phyloP scores from a whole-genome alignment of 2,329 filamentous ascomycete genomes.

The Apiospora malaysiana region DNA sequence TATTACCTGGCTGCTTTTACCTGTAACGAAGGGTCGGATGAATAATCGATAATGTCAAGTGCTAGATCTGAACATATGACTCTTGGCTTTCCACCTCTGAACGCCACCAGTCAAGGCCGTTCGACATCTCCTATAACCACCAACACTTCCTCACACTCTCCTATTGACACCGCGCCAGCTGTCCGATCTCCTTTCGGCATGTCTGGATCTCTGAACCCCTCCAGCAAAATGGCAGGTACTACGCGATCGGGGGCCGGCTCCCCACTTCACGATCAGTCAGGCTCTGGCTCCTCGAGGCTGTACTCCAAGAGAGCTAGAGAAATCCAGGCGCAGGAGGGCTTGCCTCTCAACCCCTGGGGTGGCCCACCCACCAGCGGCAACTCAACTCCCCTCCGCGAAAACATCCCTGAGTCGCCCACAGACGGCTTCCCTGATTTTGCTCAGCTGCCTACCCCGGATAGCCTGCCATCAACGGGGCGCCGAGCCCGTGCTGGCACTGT shows the following conservation, averaged over 20 bases:
- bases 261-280: constrained; percentile 79
- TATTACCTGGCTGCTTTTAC: constrained; percentile 32
- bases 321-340: constrained; percentile 94
- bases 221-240: constrained; percentile 63
- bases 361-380: constrained; percentile 95
- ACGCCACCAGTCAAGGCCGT: constrained; percentile 69
- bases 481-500: constrained; percentile 92
- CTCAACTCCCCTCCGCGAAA: constrained; percentile 94
- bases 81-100: constrained; percentile 78
- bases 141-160: constrained; percentile 62
- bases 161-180: constrained; percentile 71
- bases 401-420: constrained; percentile 94
- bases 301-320: constrained; percentile 97
- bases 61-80: constrained; percentile 85
- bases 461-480: constrained; percentile 67
- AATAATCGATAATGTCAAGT: constrained; percentile 93
- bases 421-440: constrained; percentile 94
- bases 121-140: constrained; percentile 81
- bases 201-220: constrained; percentile 64
- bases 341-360: constrained; percentile 76
- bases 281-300: constrained; percentile 55
- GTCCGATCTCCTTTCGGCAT: constrained; percentile 77
- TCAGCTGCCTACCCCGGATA: constrained; percentile 70
- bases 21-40: constrained; percentile 55
- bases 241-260: constrained; percentile 88